These are phyloP conservation scores for Neurospora discreta DNA, from an alignment of 495 filamentous ascomycete species.

Conservation along the genomic window DNA sequence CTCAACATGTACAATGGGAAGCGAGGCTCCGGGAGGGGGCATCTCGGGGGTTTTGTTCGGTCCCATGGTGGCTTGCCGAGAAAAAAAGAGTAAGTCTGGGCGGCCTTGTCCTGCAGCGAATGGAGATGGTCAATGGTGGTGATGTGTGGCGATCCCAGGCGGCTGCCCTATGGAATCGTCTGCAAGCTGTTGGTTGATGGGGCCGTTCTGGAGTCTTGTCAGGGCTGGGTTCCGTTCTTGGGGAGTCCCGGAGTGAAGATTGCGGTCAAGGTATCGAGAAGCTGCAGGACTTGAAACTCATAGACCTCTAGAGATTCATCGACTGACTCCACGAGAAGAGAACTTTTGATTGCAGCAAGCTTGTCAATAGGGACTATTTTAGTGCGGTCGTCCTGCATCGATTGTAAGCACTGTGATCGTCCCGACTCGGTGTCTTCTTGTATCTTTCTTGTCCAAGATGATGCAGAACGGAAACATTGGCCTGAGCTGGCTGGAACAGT, in stretches of 20 bases:
- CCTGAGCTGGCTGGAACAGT: not conserved
- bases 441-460: not conserved
- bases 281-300: not conserved
- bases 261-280: not conserved
- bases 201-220: constrained; percentile 2
- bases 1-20: constrained; percentile 4
- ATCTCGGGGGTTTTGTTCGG: constrained; percentile 2
- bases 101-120: not conserved
- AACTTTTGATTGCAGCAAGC: not conserved
- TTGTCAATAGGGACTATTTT: not conserved
- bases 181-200: constrained; percentile 1
- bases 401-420: not conserved
- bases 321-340: not conserved
- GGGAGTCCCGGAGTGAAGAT: not conserved
- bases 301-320: not conserved
- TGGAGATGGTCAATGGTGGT: not conserved
- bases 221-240: not conserved
- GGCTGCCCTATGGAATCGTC: not conserved
- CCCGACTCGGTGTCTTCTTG: not conserved
- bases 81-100: not conserved
- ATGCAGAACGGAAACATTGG: not conserved
- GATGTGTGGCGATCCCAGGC: not conserved
- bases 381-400: not conserved
- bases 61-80: constrained; percentile 7
- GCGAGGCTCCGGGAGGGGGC: constrained; percentile 1